Percentiles rank a stretch among this genome's conserved stretches.
These are phyloP conservation scores for Pythium dissotocum DNA, from an alignment of 352 stramenopile genomes.

Conservation along the genomic window DNA sequence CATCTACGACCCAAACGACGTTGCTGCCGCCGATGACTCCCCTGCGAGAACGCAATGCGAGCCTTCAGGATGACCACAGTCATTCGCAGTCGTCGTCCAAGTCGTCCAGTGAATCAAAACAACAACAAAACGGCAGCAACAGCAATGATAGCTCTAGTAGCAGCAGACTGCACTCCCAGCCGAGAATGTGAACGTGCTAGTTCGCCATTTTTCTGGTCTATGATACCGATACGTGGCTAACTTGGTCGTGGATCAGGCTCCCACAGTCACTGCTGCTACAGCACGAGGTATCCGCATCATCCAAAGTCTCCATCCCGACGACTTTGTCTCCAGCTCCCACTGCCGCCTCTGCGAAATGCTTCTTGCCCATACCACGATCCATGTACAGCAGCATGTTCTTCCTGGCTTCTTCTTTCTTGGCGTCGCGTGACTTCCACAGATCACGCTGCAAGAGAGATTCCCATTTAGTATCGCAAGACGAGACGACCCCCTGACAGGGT, in stretches of 20 bases:
- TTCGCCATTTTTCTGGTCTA: neutral
- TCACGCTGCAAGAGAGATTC: conserved; percentile 35
- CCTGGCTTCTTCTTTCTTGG: conserved; percentile 67
- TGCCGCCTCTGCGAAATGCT: conserved; percentile 33
- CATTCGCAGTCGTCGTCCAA: neutral
- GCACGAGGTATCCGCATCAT: neutral
- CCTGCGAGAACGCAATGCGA: neutral
- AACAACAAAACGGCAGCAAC: conserved; percentile 4
- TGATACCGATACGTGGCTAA: neutral
- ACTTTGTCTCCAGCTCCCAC: neutral
- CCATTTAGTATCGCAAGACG: neutral
- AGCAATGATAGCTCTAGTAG: conserved; percentile 4
- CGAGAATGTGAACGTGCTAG: neutral
- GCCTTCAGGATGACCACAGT: neutral
- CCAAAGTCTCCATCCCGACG: neutral
- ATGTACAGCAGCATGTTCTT: conserved; percentile 81
- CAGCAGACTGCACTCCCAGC: conserved; percentile 8
- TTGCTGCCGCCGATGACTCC: conserved; percentile 1
- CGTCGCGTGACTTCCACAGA: conserved; percentile 60
- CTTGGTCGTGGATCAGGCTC: neutral
- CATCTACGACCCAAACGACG: neutral
- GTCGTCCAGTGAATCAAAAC: conserved; percentile 4
- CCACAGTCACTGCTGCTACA: neutral
- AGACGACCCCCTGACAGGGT: no score
- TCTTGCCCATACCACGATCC: conserved; percentile 62